phyloP scores from a whole-genome alignment of 495 filamentous ascomycete species.

The Pyrenopolyporus hunteri region DNA sequence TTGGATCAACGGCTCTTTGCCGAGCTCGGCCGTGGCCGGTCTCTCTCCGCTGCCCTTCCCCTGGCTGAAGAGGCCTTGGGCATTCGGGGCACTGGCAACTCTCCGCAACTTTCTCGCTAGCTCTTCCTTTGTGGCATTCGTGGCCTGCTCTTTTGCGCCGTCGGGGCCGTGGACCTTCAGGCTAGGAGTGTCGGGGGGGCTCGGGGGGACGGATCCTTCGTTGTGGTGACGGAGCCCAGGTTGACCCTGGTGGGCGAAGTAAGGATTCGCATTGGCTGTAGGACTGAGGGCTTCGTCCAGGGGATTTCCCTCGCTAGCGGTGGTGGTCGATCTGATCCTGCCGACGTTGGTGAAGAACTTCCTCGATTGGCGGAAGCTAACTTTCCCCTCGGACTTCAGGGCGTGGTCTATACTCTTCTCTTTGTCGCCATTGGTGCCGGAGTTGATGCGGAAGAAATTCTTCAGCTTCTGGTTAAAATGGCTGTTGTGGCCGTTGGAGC shows the following conservation, averaged over 20 bases:
- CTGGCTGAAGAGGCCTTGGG: conserved; percentile 85
- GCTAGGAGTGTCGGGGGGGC: conserved; percentile 89
- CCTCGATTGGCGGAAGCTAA: conserved; percentile 77
- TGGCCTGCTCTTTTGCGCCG: conserved; percentile 67
- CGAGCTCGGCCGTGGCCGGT: conserved; percentile 79
- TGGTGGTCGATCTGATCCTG: conserved; percentile 80
- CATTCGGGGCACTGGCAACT: conserved; percentile 96
- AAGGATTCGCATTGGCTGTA: conserved; percentile 93
- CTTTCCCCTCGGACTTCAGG: conserved; percentile 61
- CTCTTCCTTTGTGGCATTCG: conserved; percentile 86
- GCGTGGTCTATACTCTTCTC: conserved; percentile 51
- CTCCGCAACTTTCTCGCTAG: conserved; percentile 88
- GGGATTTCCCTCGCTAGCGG: conserved; percentile 90
- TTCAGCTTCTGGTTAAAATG: conserved; percentile 89
- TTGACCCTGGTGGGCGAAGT: conserved; percentile 95
- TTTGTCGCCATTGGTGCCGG: conserved; percentile 47
- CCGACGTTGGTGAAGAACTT: conserved; percentile 76
- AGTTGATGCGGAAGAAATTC: conserved; percentile 98
- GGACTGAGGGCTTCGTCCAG: conserved; percentile 89
- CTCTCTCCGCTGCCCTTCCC: conserved; percentile 67
- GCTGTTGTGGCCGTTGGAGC: conserved; percentile 47
- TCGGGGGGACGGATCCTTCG: conserved; percentile 91
- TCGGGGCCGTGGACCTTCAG: conserved; percentile 75
- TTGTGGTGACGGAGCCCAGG: conserved; percentile 93
- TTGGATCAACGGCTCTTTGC: conserved; percentile 74